Percentiles rank a stretch among this genome's conserved stretches.
phyloP scores from a whole-genome alignment of 2,329 filamentous ascomycete species.

The Curvularia lunata region DNA sequence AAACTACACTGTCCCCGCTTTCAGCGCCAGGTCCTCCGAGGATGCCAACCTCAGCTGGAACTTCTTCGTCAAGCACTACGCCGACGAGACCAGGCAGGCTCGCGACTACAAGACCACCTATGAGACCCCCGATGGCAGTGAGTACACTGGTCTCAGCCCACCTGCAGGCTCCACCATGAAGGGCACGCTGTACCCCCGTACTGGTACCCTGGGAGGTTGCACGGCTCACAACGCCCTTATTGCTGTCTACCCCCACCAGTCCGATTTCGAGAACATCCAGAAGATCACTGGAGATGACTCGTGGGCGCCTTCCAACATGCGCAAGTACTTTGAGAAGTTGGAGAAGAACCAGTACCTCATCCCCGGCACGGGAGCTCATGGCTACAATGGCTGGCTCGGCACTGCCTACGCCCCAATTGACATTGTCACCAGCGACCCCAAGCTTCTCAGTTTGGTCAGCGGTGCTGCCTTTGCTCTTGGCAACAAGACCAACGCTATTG shows the following conservation, averaged over 20 bases:
- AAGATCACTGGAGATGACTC: constrained; percentile 65
- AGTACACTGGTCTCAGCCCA: constrained; percentile 59
- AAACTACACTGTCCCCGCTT: constrained; percentile 62
- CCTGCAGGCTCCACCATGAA: constrained; percentile 59
- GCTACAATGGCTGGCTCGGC: constrained; percentile 63
- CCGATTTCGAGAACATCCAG: constrained; percentile 66
- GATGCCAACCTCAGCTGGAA: constrained; percentile 65
- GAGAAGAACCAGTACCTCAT: constrained; percentile 62
- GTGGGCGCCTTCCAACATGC: constrained; percentile 66
- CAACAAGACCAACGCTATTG: constrained; percentile 44
- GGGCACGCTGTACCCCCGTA: constrained; percentile 65
- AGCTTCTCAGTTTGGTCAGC: constrained; percentile 60
- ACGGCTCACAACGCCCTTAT: constrained; percentile 69
- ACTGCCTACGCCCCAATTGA: constrained; percentile 59
- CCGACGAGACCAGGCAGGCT: constrained; percentile 59
- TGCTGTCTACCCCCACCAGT: constrained; percentile 63
- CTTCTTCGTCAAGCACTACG: constrained; percentile 69
- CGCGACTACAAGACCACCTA: constrained; percentile 67
- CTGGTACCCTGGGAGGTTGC: constrained; percentile 64
- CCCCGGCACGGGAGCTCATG: constrained; percentile 57
- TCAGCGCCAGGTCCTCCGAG: constrained; percentile 61
- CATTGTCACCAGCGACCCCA: constrained; percentile 59
- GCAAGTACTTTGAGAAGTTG: constrained; percentile 62
- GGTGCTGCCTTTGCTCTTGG: constrained; percentile 62
- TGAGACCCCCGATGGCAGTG: constrained; percentile 47